Percentiles rank a stretch among this genome's conserved stretches.
Evolutionary conservation across 768 basidiomycete genomes (phyloP).

Genomic region (Phlebiopsis flavidoalba): DNA sequence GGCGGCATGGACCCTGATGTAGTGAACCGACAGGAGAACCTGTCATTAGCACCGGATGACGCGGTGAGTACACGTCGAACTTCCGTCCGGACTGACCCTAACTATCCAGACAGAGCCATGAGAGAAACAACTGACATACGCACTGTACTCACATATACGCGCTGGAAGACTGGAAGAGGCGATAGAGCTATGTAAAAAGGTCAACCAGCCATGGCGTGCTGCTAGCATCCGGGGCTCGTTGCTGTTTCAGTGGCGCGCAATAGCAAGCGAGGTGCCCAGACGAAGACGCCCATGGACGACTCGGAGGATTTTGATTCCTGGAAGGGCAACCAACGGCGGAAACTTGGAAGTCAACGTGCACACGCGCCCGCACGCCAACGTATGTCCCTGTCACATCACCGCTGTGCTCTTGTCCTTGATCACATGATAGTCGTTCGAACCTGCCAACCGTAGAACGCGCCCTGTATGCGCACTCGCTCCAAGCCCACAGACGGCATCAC

Average conservation of each 20-base stretch:
- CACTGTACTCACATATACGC: conserved; percentile 77
- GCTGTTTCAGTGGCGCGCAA: conserved; percentile 69
- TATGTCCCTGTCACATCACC: conserved; percentile 30
- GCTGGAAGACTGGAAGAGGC: conserved; percentile 85
- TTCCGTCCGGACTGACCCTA: neutral
- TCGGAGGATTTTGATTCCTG: conserved; percentile 43
- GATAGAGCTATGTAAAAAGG: conserved; percentile 71
- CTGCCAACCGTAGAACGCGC: conserved; percentile 74
- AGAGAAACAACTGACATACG: conserved; percentile 78
- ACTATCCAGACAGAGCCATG: conserved; percentile 53
- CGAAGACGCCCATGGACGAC: conserved; percentile 41
- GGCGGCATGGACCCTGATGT: conserved; percentile 80
- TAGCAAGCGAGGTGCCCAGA: conserved; percentile 52
- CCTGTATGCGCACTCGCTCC: conserved; percentile 85
- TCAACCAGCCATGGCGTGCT: conserved; percentile 89
- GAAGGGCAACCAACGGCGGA: conserved; percentile 73
- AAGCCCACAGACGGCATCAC: conserved; percentile 54
- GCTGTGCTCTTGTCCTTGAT: neutral
- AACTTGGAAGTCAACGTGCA: conserved; percentile 89
- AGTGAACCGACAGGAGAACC: conserved; percentile 51
- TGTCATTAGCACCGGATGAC: conserved; percentile 68
- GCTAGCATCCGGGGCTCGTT: conserved; percentile 82
- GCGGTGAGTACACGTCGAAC: conserved; percentile 42
- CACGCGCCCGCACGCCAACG: conserved; percentile 73
- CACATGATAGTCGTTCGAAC: conserved; percentile 36